These are phyloP conservation scores for Dovyalis caffra DNA, from an alignment of 345 rosid genomes.

Conservation along the genomic window DNA sequence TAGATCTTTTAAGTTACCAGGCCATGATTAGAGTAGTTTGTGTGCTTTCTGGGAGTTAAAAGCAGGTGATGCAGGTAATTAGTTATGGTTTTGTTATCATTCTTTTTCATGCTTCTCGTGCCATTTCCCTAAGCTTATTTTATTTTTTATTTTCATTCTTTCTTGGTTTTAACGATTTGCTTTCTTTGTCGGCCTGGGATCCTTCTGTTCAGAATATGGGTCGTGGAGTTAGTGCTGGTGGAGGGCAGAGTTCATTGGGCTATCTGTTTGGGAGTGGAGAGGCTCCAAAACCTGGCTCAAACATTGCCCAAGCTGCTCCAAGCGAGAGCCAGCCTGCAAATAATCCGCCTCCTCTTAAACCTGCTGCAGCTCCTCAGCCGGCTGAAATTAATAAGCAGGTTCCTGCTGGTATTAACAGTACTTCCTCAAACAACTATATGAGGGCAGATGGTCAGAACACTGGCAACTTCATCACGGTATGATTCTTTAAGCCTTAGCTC, in stretches of 20 bases:
- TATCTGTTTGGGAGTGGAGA: constrained; percentile 74
- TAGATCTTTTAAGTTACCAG: not conserved
- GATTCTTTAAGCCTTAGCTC: not conserved
- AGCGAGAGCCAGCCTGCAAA: constrained; percentile 33
- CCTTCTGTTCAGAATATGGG: constrained; percentile 44
- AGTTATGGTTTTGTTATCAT: not conserved
- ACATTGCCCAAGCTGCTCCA: constrained; percentile 33
- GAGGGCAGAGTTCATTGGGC: constrained; percentile 86
- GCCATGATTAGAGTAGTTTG: not conserved
- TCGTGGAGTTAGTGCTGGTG: constrained; percentile 80
- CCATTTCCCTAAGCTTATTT: not conserved
- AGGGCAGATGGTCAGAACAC: constrained; percentile 84
- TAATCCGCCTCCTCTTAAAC: constrained; percentile 35
- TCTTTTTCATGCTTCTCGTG: not conserved
- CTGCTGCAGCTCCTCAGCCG: constrained; percentile 41
- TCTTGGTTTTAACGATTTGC: not conserved
- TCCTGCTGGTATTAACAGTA: constrained; percentile 65
- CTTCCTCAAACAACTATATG: constrained; percentile 65
- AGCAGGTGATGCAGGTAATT: not conserved
- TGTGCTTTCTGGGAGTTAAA: too few species aligned
- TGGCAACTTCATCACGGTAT: constrained; percentile 81
- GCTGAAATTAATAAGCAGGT: constrained; percentile 49
- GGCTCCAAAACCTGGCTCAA: constrained; percentile 59
- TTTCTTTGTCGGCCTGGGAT: not conserved
- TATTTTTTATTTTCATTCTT: not conserved